Evolutionary conservation across 1,284 basidiomycete genomes (phyloP).

Genomic region (Serendipita sp.): DNA sequence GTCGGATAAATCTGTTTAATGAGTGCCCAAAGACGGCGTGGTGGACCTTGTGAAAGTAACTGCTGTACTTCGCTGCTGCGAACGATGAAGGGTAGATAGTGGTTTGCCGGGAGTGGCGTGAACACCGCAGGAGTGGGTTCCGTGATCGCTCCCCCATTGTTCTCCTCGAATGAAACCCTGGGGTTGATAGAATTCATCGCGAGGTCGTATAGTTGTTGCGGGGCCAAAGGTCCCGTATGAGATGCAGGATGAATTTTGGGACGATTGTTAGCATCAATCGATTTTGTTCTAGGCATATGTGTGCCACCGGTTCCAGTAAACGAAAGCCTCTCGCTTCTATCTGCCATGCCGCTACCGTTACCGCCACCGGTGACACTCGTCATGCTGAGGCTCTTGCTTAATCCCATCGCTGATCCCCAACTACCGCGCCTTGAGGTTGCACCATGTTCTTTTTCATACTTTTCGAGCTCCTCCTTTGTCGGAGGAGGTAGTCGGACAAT

Average conservation of each 20-base stretch:
- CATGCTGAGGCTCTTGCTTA: background rate
- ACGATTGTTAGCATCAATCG: background rate
- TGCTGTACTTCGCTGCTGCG: constrained; percentile 48
- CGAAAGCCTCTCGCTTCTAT: background rate
- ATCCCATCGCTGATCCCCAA: constrained; percentile 1
- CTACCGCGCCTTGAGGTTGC: background rate
- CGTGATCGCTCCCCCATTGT: background rate
- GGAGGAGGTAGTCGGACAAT: constrained; percentile 2
- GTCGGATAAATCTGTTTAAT: constrained; percentile 49
- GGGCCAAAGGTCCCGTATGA: background rate
- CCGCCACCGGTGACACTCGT: background rate
- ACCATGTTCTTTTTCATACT: constrained; percentile 5
- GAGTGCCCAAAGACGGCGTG: constrained; percentile 51
- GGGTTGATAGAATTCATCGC: constrained; percentile 2
- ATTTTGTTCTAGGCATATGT: background rate
- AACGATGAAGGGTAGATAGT: constrained; percentile 64
- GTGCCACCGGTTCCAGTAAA: background rate
- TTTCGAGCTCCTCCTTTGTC: background rate
- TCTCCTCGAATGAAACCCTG: background rate
- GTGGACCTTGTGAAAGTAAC: constrained; percentile 46
- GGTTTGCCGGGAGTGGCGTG: constrained; percentile 50
- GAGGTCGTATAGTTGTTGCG: constrained; percentile 3
- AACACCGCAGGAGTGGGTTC: constrained; percentile 24
- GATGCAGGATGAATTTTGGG: constrained; percentile 1
- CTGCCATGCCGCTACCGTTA: no score